phyloP scores from a whole-genome alignment of 768 basidiomycete genomes.

The Imleria badia region DNA sequence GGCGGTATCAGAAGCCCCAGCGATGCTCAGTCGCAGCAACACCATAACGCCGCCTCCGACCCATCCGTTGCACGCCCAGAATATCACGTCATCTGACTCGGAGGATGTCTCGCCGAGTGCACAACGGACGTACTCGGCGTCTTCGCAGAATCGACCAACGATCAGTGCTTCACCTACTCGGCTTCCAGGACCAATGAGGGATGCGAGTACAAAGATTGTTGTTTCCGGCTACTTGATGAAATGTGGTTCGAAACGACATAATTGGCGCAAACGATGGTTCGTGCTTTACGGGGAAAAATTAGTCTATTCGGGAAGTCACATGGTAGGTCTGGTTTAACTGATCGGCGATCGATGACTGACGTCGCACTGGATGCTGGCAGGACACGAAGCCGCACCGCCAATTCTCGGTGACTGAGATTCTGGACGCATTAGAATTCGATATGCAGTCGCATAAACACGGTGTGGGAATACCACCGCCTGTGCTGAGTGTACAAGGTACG shows the following conservation, averaged over 20 bases:
- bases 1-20: slow-evolving; percentile 44
- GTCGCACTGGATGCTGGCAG: slow-evolving; percentile 41
- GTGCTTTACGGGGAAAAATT: slow-evolving; percentile 86
- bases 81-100: slow-evolving; percentile 75
- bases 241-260: slow-evolving; percentile 88
- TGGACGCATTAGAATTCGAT: slow-evolving; percentile 91
- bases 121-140: slow-evolving; percentile 41
- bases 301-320: slow-evolving; percentile 89
- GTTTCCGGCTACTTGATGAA: slow-evolving; percentile 95
- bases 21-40: slow-evolving; percentile 27
- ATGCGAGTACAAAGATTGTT: slow-evolving; percentile 70
- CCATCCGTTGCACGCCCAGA: slow-evolving; percentile 41
- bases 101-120: slow-evolving; percentile 62
- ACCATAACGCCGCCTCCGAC: slow-evolving; percentile 49
- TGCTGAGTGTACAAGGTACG: slow-evolving; percentile 34
- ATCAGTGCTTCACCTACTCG: slow-evolving; percentile 47
- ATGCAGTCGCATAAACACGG: slow-evolving; percentile 54
- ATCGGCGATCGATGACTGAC: slow-evolving; percentile 12
- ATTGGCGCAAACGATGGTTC: slow-evolving; percentile 98
- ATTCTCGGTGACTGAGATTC: slow-evolving; percentile 79
- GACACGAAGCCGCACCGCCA: slow-evolving; percentile 87
- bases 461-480: slow-evolving; percentile 32
- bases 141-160: slow-evolving; percentile 45
- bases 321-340: slow-evolving; percentile 58
- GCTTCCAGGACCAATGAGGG: slow-evolving; percentile 38